Conservation (phyloP, 1,284 basidiomycete genomes). For the Ustilago shanxiensis region DNA sequence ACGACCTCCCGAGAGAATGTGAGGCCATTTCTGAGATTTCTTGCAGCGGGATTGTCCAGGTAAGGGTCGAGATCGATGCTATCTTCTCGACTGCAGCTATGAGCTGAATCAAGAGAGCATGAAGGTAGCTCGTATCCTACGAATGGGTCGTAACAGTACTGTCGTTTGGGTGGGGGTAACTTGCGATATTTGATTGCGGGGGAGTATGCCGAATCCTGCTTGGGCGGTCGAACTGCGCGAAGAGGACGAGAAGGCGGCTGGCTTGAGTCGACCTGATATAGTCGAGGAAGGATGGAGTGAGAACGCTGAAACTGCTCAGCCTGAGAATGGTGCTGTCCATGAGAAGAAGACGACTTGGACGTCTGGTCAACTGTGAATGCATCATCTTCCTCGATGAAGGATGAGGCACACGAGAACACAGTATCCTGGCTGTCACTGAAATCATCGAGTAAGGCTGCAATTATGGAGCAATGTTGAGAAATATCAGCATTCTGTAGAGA, state of each 20-base stretch:
- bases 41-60: background rate
- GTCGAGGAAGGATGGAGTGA: no score
- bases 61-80: slow-evolving; percentile 27
- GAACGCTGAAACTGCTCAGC: no score
- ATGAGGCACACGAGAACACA: slow-evolving; percentile 10
- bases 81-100: slow-evolving; percentile 17
- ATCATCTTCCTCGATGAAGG: background rate
- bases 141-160: slow-evolving; percentile 25
- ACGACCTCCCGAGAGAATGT: background rate
- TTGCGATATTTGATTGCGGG: background rate
- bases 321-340: no score
- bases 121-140: background rate
- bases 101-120: background rate
- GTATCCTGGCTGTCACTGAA: slow-evolving; percentile 7
- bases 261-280: background rate
- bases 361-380: background rate
- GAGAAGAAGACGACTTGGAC: background rate
- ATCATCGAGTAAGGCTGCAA: background rate
- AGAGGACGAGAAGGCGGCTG: slow-evolving; percentile 16
- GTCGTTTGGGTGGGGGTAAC: background rate
- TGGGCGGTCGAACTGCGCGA: background rate
- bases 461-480: background rate
- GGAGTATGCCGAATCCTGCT: background rate
- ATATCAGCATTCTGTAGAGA: background rate
- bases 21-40: background rate